phyloP scores from a whole-genome alignment of 352 stramenopile species.

The Peronosclerospora sorghi region DNA sequence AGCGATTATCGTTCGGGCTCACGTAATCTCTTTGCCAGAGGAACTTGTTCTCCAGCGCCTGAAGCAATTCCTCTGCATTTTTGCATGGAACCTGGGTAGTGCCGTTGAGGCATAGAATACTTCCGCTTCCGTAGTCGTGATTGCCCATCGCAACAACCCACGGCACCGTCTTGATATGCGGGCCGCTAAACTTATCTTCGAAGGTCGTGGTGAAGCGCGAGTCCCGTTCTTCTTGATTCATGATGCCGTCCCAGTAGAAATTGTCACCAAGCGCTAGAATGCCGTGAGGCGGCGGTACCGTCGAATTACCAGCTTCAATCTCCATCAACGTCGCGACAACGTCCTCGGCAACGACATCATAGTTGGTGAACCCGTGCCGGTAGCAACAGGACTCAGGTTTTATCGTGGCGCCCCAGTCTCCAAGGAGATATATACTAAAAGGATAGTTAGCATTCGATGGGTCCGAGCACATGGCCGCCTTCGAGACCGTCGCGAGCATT shows the following conservation, averaged over 20 bases:
- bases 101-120: slow-evolving; percentile 7
- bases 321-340: slow-evolving; percentile 16
- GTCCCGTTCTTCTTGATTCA: slow-evolving; percentile 5
- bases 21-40: slow-evolving; percentile 9
- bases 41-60: slow-evolving; percentile 13
- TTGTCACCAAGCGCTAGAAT: slow-evolving; percentile 16
- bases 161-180: slow-evolving; percentile 6
- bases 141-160: slow-evolving; percentile 12
- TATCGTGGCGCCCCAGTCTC: no score
- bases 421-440: no score
- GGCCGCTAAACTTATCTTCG: slow-evolving; percentile 9
- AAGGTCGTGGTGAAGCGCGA: slow-evolving; percentile 10
- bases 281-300: slow-evolving; percentile 4
- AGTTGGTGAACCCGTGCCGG: no score
- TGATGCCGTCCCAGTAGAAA: slow-evolving; percentile 21
- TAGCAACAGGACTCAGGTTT: no score
- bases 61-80: slow-evolving; percentile 3
- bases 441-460: no score
- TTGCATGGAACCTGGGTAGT: slow-evolving; percentile 4
- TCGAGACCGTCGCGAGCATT: no score
- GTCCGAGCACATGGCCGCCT: no score
- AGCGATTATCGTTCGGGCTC: no score
- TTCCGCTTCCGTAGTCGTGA: slow-evolving; percentile 16
- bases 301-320: slow-evolving; percentile 1
- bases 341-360: no score